A percentile compares a stretch with the other conserved stretches of the same genome.
These are phyloP conservation scores for Malassezia vespertilionis DNA, from an alignment of 1,284 basidiomycete genomes.

Conservation along the genomic window DNA sequence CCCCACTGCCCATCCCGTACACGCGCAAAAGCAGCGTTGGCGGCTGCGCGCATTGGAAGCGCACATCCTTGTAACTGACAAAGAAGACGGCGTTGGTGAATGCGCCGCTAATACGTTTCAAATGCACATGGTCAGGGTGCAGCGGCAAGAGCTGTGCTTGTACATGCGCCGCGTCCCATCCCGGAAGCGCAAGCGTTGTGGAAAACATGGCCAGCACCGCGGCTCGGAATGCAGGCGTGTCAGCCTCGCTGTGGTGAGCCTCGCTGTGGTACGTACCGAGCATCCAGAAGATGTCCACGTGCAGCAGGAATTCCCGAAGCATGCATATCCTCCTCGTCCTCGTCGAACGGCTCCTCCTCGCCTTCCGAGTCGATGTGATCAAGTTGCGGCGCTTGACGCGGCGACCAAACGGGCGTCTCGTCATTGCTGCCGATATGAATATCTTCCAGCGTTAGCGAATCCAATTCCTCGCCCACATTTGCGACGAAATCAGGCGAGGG, in stretches of 20 bases:
- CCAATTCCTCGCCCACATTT: conserved; percentile 11
- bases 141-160: conserved; percentile 26
- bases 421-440: not conserved
- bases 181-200: conserved; percentile 24
- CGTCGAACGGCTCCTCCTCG: conserved; percentile 30
- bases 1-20: conserved; percentile 40
- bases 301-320: conserved; percentile 43
- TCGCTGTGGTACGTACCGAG: conserved; percentile 19
- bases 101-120: conserved; percentile 40
- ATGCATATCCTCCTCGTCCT: conserved; percentile 45
- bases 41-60: not conserved
- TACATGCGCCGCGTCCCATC: conserved; percentile 30
- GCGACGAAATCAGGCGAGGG: conserved; percentile 10
- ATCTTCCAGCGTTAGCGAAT: conserved; percentile 7
- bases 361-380: conserved; percentile 18
- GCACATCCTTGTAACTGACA: conserved; percentile 26
- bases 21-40: conserved; percentile 42
- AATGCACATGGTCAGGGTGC: conserved; percentile 17
- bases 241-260: conserved; percentile 18
- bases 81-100: conserved; percentile 46
- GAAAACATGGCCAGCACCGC: conserved; percentile 33
- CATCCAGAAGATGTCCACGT: conserved; percentile 34
- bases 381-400: not conserved
- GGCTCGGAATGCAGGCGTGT: conserved; percentile 24
- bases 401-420: conserved; percentile 5